Percentiles rank a stretch among this genome's conserved stretches.
phyloP scores from a whole-genome alignment of 2,329 filamentous ascomycete species.

The Pseudovirgaria hyperparasitica region DNA sequence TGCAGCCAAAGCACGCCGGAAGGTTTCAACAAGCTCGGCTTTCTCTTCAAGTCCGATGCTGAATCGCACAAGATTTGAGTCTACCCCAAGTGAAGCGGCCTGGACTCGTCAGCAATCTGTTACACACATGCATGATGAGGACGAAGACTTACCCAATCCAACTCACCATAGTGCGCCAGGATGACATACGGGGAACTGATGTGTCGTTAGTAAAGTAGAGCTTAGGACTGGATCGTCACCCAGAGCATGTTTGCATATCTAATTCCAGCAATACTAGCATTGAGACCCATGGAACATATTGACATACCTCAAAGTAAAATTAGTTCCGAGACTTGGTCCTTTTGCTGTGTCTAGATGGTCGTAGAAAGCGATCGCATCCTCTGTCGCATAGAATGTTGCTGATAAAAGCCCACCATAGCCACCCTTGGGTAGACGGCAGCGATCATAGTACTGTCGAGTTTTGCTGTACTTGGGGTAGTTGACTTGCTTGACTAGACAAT shows the following conservation, averaged over 20 bases:
- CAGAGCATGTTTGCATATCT: neutral
- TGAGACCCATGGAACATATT: conserved; percentile 1
- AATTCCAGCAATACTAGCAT: neutral
- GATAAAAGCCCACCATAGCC: conserved; percentile 88
- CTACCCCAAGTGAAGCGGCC: conserved; percentile 67
- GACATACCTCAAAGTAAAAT: conserved; percentile 66
- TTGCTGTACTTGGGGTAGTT: conserved; percentile 77
- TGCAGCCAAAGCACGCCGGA: conserved; percentile 57
- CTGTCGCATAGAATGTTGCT: conserved; percentile 59
- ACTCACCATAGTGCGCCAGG: conserved; percentile 78
- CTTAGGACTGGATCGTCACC: no score
- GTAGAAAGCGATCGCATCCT: conserved; percentile 69
- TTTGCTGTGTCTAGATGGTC: conserved; percentile 81
- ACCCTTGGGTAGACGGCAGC: conserved; percentile 56
- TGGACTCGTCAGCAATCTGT: conserved; percentile 14
- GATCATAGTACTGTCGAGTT: conserved; percentile 63
- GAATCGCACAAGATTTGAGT: conserved; percentile 66
- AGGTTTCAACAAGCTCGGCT: conserved; percentile 47
- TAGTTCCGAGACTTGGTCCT: conserved; percentile 88
- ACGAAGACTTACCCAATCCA: conserved; percentile 61
- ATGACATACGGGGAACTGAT: conserved; percentile 73
- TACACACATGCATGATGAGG: neutral
- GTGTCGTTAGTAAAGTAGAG: conserved; percentile 7
- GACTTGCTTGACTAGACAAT: conserved; percentile 54
- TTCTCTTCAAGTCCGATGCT: conserved; percentile 84